Evolutionary conservation across 2,329 filamentous ascomycete species (phyloP).

Genomic region (Ophiostoma novo-ulmi): DNA sequence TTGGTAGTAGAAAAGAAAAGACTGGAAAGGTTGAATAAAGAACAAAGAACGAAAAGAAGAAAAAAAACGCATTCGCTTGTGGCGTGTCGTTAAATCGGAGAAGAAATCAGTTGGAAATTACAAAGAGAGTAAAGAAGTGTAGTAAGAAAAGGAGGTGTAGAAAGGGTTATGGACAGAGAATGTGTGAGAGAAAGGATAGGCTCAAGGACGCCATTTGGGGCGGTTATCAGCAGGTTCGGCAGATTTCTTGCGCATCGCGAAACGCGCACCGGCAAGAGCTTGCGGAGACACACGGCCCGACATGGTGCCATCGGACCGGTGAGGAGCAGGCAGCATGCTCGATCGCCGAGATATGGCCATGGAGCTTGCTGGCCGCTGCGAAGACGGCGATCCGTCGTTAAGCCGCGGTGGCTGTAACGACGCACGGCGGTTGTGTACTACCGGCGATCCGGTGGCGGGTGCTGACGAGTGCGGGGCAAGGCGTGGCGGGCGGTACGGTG

Average conservation of each 20-base stretch:
- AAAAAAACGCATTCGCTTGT: conserved; percentile 18
- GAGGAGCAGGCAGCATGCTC: conserved; percentile 49
- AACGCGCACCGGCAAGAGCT: conserved; percentile 43
- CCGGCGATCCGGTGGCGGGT: conserved; percentile 30
- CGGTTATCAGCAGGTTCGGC: conserved; percentile 38
- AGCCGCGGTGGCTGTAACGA: conserved; percentile 49
- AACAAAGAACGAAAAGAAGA: not conserved
- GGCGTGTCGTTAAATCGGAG: conserved; percentile 15
- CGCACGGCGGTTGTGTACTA: conserved; percentile 43
- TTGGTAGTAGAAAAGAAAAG: not conserved
- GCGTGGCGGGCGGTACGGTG: conserved; percentile 44
- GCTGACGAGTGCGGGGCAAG: conserved; percentile 43
- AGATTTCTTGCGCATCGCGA: conserved; percentile 40
- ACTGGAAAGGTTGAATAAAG: not conserved
- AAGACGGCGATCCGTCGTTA: conserved; percentile 28
- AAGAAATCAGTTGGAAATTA: conserved; percentile 17
- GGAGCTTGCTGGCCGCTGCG: conserved; percentile 51
- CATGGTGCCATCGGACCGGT: conserved; percentile 33
- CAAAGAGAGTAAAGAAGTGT: conserved; percentile 16
- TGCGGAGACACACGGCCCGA: conserved; percentile 47
- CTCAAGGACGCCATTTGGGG: conserved; percentile 46
- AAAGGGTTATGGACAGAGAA: not conserved
- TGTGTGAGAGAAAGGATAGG: not conserved
- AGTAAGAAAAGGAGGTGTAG: not conserved
- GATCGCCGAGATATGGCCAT: conserved; percentile 48